A percentile compares a stretch with the other conserved stretches of the same genome.
Evolutionary conservation across 768 basidiomycete genomes (phyloP).

Genomic region (Hemileccinum rubropunctum): DNA sequence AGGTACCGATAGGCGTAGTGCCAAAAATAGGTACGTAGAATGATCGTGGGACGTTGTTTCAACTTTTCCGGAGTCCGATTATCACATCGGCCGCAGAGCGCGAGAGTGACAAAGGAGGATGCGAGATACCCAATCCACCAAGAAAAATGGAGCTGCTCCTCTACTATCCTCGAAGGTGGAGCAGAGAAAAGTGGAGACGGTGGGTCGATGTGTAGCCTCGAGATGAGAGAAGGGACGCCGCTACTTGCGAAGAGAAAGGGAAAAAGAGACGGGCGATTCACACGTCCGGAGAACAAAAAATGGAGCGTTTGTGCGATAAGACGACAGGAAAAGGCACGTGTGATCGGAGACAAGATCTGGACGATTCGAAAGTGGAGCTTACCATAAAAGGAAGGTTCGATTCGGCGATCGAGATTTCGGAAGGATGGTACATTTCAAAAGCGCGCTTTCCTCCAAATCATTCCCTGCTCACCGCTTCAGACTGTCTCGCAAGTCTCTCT

Average conservation of each 20-base stretch:
- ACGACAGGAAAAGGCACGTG: conserved; percentile 13
- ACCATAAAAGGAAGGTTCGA: conserved; percentile 7
- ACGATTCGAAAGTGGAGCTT: conserved; percentile 19
- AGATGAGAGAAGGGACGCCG: not conserved
- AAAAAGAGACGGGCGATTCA: too few relatives aligned
- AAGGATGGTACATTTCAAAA: conserved; percentile 12
- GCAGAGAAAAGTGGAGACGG: not conserved
- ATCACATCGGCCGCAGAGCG: not conserved
- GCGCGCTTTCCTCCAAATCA: not conserved
- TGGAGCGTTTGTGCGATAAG: conserved; percentile 11
- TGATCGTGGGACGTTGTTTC: conserved; percentile 8
- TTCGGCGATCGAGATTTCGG: conserved; percentile 20
- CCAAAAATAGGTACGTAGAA: conserved; percentile 1
- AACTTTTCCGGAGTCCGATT: not conserved
- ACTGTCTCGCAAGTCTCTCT: not conserved
- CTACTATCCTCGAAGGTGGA: not conserved
- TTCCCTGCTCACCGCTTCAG: not conserved
- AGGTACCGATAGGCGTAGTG: conserved; percentile 11
- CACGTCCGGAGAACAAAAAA: not conserved
- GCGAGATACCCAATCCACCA: not conserved
- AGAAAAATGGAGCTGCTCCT: not conserved
- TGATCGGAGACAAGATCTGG: conserved; percentile 22
- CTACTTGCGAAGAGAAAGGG: not conserved
- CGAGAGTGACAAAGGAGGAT: too few relatives aligned
- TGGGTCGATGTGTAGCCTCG: not conserved